Conservation (phyloP, 495 filamentous ascomycete species). For the Penicillium pulvis region DNA sequence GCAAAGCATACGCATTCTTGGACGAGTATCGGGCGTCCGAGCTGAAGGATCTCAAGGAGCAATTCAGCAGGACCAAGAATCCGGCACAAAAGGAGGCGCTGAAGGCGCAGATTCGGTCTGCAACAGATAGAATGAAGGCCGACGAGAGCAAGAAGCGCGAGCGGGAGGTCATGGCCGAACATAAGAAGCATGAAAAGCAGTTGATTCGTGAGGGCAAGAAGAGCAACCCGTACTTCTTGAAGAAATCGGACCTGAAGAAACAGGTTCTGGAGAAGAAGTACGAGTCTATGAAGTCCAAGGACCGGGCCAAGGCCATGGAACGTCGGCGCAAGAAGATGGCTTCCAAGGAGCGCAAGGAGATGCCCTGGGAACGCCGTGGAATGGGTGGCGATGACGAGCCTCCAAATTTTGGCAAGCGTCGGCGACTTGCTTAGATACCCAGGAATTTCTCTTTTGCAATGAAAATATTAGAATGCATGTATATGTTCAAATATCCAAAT, state of each 20-base stretch:
- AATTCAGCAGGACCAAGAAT: constrained; percentile 68
- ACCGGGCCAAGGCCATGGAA: constrained; percentile 80
- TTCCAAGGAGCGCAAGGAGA: constrained; percentile 74
- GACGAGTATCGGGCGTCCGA: constrained; percentile 81
- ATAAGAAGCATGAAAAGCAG: constrained; percentile 81
- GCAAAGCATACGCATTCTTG: constrained; percentile 79
- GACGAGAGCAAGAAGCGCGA: constrained; percentile 67
- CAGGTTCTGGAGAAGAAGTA: constrained; percentile 76
- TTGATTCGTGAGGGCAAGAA: constrained; percentile 82
- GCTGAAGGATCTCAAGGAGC: constrained; percentile 67
- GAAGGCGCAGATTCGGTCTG: constrained; percentile 64
- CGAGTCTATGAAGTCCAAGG: constrained; percentile 73
- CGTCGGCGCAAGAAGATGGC: constrained; percentile 81
- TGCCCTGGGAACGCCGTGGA: constrained; percentile 67
- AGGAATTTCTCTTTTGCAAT: neutral
- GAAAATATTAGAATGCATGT: constrained; percentile 6
- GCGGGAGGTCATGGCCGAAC: constrained; percentile 64
- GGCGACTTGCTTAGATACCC: constrained; percentile 32
- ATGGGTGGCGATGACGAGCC: constrained; percentile 21
- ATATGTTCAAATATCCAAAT: neutral
- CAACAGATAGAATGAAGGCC: constrained; percentile 69
- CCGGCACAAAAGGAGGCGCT: constrained; percentile 60
- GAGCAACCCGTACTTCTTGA: constrained; percentile 89
- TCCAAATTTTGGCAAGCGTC: constrained; percentile 33
- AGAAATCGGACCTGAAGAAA: constrained; percentile 89